Percentiles rank a stretch among this genome's conserved stretches.
These are phyloP conservation scores for Smittium culicis DNA, from an alignment of 371 early-diverging fungal species.

Conservation along the genomic window DNA sequence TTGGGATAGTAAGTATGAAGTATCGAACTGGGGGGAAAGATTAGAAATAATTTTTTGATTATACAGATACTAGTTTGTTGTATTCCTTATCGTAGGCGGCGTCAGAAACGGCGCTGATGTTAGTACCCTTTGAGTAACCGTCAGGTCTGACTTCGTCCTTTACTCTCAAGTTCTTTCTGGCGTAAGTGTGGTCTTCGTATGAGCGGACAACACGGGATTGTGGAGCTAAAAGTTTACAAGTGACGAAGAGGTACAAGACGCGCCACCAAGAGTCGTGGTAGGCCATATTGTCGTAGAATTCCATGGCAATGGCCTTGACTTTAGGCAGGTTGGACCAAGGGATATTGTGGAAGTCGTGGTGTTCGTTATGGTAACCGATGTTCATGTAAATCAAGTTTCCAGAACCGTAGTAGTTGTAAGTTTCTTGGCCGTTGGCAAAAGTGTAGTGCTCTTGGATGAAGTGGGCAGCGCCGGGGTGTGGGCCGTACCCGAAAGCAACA, in stretches of 20 bases:
- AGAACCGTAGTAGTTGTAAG: slow-evolving; percentile 91
- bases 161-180: slow-evolving; percentile 36
- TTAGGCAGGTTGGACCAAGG: slow-evolving; percentile 84
- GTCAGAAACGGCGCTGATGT: neutral
- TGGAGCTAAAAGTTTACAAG: slow-evolving; percentile 53
- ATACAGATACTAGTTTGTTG: neutral
- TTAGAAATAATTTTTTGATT: too few relatives aligned
- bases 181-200: slow-evolving; percentile 52
- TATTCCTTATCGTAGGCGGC: neutral
- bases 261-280: slow-evolving; percentile 81
- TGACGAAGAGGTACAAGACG: slow-evolving; percentile 71
- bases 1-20: too few relatives aligned
- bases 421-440: slow-evolving; percentile 89
- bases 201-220: slow-evolving; percentile 66
- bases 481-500: slow-evolving; percentile 75
- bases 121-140: neutral
- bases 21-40: too few relatives aligned
- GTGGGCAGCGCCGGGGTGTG: slow-evolving; percentile 94
- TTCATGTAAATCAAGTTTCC: slow-evolving; percentile 72
- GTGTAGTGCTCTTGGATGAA: slow-evolving; percentile 97
- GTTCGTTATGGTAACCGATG: slow-evolving; percentile 94
- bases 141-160: neutral
- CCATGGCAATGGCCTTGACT: slow-evolving; percentile 64
- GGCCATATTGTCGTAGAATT: slow-evolving; percentile 75
- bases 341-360: slow-evolving; percentile 84